Evolutionary conservation across 2,329 filamentous ascomycete genomes (phyloP).

Genomic region (Talaromyces sp.): DNA sequence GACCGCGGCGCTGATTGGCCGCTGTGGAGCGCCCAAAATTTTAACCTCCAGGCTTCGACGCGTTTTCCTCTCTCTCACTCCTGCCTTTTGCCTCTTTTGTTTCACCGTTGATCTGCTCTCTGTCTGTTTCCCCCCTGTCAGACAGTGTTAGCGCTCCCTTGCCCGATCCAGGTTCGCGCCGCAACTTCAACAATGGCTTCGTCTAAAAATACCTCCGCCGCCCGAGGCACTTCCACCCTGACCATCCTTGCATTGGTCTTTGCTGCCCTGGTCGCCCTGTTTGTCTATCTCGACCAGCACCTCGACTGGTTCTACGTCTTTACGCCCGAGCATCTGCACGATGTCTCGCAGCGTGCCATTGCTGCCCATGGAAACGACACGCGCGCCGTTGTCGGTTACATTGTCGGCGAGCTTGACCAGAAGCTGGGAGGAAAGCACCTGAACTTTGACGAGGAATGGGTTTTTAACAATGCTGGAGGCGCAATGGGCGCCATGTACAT

Average conservation of each 20-base stretch:
- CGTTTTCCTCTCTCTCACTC: background rate
- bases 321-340: slow-evolving; percentile 61
- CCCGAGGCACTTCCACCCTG: slow-evolving; percentile 16
- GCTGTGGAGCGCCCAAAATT: background rate
- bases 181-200: background rate
- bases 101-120: background rate
- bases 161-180: background rate
- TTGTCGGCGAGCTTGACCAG: slow-evolving; percentile 62
- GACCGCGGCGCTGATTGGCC: background rate
- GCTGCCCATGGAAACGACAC: slow-evolving; percentile 71
- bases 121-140: background rate
- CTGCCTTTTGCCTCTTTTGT: background rate
- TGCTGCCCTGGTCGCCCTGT: slow-evolving; percentile 31
- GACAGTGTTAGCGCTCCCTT: background rate
- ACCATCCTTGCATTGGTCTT: slow-evolving; percentile 30
- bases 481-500: slow-evolving; percentile 92
- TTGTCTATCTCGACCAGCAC: slow-evolving; percentile 33
- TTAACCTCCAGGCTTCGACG: background rate
- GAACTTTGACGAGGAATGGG: slow-evolving; percentile 73
- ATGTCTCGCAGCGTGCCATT: slow-evolving; percentile 63
- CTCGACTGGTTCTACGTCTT: slow-evolving; percentile 67
- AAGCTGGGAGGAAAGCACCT: slow-evolving; percentile 49
- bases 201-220: slow-evolving; percentile 3
- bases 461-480: slow-evolving; percentile 88
- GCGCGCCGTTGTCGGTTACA: slow-evolving; percentile 61